Base-by-base conservation (phyloP, 495 filamentous ascomycete genomes). In the Alectoria sarmentosa region DNA sequence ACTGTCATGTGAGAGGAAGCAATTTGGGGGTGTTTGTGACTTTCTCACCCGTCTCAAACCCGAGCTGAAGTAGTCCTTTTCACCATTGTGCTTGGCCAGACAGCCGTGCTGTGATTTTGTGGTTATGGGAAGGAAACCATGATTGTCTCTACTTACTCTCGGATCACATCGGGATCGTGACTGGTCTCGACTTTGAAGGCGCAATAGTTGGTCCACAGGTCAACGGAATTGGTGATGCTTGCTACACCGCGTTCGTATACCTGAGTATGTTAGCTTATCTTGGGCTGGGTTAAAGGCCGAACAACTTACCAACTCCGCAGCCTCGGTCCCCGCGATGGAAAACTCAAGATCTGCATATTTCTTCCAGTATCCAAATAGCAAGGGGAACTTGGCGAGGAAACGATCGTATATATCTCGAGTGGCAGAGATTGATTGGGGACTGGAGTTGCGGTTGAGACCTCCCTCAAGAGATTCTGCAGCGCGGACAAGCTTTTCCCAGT, bases 311-410 rank as follows among this genome's bases (percentile, higher is more conserved):
- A 98, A 94, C 73, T 99, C 94, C 63, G 94, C 95, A 37, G 95
- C 92, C 78, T 99, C 94, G 1, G 95, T 96, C 34, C 94, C 94
- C 8, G 91, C 91, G 67, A 98, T 96, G 21, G 90, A 90, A 76
- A 99, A 99, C 72, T 99, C 94, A 32, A 96, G 77, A 72, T 98
- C 94, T 69, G 94, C 94, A 85, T 99, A 98, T 75, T 96, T 98
- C 79, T 97, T 97, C 94, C 94, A 99, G 76, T 97, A 99, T 49
- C 92, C 94, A 73, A 97, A 99, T 3, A 98, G 84, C 32, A 98
- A 81, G 2, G 94, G 94, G 71, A 97, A 99, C 73, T 96, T 96
- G 61, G 91, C 88, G 13, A 99, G 85, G 72, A 99, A 93, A 13
- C 89, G 84, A 73, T 99, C 95, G 75, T 96, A 98, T 60, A 87